A percentile compares a stretch with the other conserved stretches of the same genome.
These are phyloP conservation scores for Plantago coronopus DNA, from an alignment of 305 asterid genomes.

Conservation along the genomic window DNA sequence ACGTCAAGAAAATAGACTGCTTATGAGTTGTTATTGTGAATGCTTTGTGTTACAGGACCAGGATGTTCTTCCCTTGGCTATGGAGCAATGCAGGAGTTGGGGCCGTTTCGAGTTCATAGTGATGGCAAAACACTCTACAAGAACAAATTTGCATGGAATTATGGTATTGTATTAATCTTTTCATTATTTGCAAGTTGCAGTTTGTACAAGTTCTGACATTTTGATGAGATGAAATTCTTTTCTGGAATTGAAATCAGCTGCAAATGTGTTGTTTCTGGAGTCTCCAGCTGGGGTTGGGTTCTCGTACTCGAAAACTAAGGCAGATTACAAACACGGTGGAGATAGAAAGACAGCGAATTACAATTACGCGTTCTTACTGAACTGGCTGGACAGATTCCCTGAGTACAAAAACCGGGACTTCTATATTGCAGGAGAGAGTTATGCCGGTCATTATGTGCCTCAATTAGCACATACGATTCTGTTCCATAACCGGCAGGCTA, in stretches of 20 bases:
- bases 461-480: slow-evolving; percentile 52
- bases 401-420: slow-evolving; percentile 48
- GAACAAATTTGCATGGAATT: slow-evolving; percentile 56
- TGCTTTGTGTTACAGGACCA: slow-evolving; percentile 40
- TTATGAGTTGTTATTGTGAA: too few relatives aligned
- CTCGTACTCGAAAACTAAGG: slow-evolving; percentile 54
- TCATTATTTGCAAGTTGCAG: too few relatives aligned
- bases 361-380: slow-evolving; percentile 44
- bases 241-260: slow-evolving; percentile 30
- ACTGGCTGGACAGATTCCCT: slow-evolving; percentile 60
- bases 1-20: too few relatives aligned
- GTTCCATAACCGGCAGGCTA: slow-evolving; percentile 31
- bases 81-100: slow-evolving; percentile 78
- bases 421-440: slow-evolving; percentile 58
- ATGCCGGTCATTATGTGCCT: slow-evolving; percentile 65
- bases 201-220: not conserved
- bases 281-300: slow-evolving; percentile 81
- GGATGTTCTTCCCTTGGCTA: slow-evolving; percentile 71
- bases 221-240: not conserved
- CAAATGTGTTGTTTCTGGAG: slow-evolving; percentile 61
- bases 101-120: slow-evolving; percentile 60
- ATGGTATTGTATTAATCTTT: slow-evolving; percentile 32
- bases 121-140: slow-evolving; percentile 64
- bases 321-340: slow-evolving; percentile 32
- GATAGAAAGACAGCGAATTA: slow-evolving; percentile 42